Percentiles rank a stretch among this genome's conserved stretches.
phyloP scores from a whole-genome alignment of 495 filamentous ascomycete species.

The Trichoderma orchidacearum region DNA sequence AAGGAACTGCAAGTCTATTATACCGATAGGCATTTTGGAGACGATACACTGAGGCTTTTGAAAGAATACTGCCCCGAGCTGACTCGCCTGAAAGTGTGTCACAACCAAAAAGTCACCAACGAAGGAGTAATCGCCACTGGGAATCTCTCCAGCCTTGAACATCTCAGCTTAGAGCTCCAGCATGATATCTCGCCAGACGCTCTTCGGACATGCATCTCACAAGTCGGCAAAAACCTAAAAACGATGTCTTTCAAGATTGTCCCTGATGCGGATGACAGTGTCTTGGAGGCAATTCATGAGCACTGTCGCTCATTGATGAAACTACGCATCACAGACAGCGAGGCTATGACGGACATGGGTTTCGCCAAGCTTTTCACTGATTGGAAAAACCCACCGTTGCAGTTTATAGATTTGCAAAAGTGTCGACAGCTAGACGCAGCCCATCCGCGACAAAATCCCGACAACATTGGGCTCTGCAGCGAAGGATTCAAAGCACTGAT shows the following conservation, averaged over 20 bases:
- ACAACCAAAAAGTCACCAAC: conserved; percentile 35
- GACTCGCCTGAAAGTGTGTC: conserved; percentile 54
- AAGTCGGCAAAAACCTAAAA: conserved; percentile 44
- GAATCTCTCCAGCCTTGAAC: conserved; percentile 43
- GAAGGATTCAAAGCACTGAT: conserved; percentile 66
- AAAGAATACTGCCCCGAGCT: conserved; percentile 45
- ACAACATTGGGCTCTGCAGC: conserved; percentile 56
- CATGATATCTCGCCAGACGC: conserved; percentile 5
- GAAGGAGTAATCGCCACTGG: conserved; percentile 38
- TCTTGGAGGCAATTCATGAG: conserved; percentile 51
- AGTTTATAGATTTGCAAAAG: conserved; percentile 55
- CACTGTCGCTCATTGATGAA: conserved; percentile 56
- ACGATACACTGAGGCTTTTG: conserved; percentile 43
- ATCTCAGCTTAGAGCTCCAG: conserved; percentile 56
- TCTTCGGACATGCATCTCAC: conserved; percentile 27
- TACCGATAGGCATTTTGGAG: conserved; percentile 50
- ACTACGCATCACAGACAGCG: conserved; percentile 63
- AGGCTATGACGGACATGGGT: conserved; percentile 56
- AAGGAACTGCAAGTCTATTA: conserved; percentile 56
- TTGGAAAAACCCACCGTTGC: conserved; percentile 61
- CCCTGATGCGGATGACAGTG: conserved; percentile 38
- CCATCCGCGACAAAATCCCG: conserved; percentile 36
- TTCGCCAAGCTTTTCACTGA: conserved; percentile 55
- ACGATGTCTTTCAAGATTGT: conserved; percentile 63
- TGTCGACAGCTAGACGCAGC: conserved; percentile 60